Conservation (phyloP, 441 rosid genomes). For the Mallotus japonicus region DNA sequence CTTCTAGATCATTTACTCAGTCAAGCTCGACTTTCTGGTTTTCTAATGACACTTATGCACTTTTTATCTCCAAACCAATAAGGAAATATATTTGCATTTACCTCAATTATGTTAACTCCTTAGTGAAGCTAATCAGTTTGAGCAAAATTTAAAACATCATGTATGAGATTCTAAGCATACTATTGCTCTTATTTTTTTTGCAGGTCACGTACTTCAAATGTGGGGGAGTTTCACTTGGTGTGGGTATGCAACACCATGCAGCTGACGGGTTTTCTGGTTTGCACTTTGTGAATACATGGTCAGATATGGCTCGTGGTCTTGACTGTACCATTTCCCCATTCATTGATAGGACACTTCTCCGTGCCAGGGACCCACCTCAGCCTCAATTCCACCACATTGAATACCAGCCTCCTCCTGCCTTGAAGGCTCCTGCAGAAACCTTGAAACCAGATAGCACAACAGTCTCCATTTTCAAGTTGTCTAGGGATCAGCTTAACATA, state of each 20-base stretch:
- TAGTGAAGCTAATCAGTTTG: not conserved
- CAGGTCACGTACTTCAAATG: conserved; percentile 95
- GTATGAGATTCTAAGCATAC: not conserved
- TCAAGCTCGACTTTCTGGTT: not conserved
- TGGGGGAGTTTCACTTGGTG: conserved; percentile 95
- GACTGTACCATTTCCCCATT: conserved; percentile 70
- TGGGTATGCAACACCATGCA: conserved; percentile 94
- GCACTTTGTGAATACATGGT: conserved; percentile 91
- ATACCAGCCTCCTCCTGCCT: conserved; percentile 74
- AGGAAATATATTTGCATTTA: not conserved
- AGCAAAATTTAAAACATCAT: not conserved
- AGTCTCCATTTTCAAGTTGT: conserved; percentile 72
- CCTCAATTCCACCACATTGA: conserved; percentile 73
- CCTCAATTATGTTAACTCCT: not conserved
- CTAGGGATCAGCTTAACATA: conserved; percentile 57
- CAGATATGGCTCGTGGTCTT: conserved; percentile 90
- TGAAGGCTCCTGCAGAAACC: conserved; percentile 41
- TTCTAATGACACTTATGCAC: not conserved
- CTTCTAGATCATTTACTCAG: not conserved
- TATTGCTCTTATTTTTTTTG: conserved; percentile 19
- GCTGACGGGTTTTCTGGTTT: conserved; percentile 98
- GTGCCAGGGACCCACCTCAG: conserved; percentile 85
- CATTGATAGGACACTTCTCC: conserved; percentile 82
- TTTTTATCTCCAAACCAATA: not conserved
- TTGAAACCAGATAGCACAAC: conserved; percentile 41